Percentiles rank a stretch among this genome's conserved stretches.
phyloP scores from a whole-genome alignment of 306 rosid species.

The Fragaria iinumae region DNA sequence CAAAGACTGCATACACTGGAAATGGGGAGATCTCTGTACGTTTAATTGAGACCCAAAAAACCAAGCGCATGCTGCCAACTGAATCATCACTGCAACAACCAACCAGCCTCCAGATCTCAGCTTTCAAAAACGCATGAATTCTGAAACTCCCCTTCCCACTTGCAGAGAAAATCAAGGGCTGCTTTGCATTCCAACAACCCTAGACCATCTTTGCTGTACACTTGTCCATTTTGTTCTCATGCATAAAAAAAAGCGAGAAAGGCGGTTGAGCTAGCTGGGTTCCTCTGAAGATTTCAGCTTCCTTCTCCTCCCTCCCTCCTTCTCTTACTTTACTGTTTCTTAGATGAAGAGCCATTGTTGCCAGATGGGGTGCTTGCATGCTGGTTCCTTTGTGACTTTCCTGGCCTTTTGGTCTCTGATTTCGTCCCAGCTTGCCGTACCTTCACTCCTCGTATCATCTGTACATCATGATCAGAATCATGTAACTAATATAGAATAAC shows the following conservation, averaged over 20 bases:
- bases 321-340: slow-evolving; percentile 25
- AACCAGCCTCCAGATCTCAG: slow-evolving; percentile 9
- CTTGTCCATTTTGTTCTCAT: slow-evolving; percentile 22
- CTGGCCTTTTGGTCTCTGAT: slow-evolving; percentile 57
- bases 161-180: neutral
- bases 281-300: neutral
- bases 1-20: neutral
- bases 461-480: too few species aligned
- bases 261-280: slow-evolving; percentile 3
- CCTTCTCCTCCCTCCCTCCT: neutral
- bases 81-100: neutral
- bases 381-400: slow-evolving; percentile 70
- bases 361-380: slow-evolving; percentile 39
- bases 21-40: slow-evolving; percentile 1
- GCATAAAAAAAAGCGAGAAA: slow-evolving; percentile 27
- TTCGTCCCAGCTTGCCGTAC: slow-evolving; percentile 74
- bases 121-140: slow-evolving; percentile 8
- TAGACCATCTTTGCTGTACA: slow-evolving; percentile 28
- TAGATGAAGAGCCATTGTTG: slow-evolving; percentile 34
- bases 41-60: slow-evolving; percentile 6
- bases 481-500: neutral
- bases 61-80: slow-evolving; percentile 8
- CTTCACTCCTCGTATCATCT: slow-evolving; percentile 98
- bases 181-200: neutral
- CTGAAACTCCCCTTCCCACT: neutral